phyloP scores from a whole-genome alignment of 2,329 filamentous ascomycete genomes.

The Canariomyces notabilis region DNA sequence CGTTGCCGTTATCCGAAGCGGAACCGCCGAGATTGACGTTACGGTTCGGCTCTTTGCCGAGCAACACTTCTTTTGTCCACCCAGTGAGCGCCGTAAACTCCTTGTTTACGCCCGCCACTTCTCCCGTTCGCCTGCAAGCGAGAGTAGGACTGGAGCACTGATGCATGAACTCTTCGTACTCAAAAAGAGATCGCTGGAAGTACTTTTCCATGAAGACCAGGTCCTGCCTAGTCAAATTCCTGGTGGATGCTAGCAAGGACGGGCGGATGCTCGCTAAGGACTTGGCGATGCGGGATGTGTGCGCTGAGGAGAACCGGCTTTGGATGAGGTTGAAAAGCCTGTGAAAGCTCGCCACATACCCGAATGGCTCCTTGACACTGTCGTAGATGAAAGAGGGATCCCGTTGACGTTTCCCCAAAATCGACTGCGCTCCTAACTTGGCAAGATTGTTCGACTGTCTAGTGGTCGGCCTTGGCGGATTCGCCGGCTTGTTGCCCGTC shows the following conservation, averaged over 20 bases:
- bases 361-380: slow-evolving; percentile 83
- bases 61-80: slow-evolving; percentile 83
- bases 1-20: slow-evolving; percentile 39
- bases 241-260: slow-evolving; percentile 86
- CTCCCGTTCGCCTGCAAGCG: slow-evolving; percentile 85
- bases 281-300: slow-evolving; percentile 77
- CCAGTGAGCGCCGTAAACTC: slow-evolving; percentile 95
- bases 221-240: slow-evolving; percentile 82
- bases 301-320: slow-evolving; percentile 70
- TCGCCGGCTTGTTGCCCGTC: slow-evolving; percentile 25
- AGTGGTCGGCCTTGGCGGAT: slow-evolving; percentile 34
- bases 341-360: slow-evolving; percentile 87
- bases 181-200: slow-evolving; percentile 85
- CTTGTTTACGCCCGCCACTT: slow-evolving; percentile 92
- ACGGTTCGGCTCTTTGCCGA: slow-evolving; percentile 80
- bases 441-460: slow-evolving; percentile 42
- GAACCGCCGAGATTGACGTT: slow-evolving; percentile 72
- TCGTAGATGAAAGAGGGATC: slow-evolving; percentile 86
- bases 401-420: slow-evolving; percentile 54
- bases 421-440: slow-evolving; percentile 42
- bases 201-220: slow-evolving; percentile 97
- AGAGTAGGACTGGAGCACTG: slow-evolving; percentile 86
- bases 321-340: slow-evolving; percentile 76
- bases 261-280: slow-evolving; percentile 85
- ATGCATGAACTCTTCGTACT: slow-evolving; percentile 89